Conservation (phyloP, 768 basidiomycete genomes). For the Lentinula sp. region DNA sequence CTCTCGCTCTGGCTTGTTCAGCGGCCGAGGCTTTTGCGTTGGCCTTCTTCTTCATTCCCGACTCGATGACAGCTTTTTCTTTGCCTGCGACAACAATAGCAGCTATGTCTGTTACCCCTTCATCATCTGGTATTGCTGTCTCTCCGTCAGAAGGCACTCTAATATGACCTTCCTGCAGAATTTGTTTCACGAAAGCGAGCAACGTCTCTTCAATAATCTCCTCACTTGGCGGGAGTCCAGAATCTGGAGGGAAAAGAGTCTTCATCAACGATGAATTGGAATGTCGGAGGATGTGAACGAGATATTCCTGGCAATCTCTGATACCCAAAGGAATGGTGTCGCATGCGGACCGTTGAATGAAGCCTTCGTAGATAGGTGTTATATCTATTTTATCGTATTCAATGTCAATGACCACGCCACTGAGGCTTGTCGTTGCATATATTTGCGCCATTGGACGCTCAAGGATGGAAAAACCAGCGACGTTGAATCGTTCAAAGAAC, state of each 20-base stretch:
- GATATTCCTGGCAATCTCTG: slow-evolving; percentile 66
- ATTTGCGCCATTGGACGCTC: slow-evolving; percentile 83
- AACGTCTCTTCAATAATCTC: slow-evolving; percentile 46
- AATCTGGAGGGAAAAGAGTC: slow-evolving; percentile 48
- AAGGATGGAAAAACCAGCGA: slow-evolving; percentile 73
- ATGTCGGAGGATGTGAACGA: slow-evolving; percentile 60
- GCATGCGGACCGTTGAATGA: slow-evolving; percentile 49
- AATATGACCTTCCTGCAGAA: slow-evolving; percentile 60
- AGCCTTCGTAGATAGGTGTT: slow-evolving; percentile 71
- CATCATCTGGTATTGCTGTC: slow-evolving; percentile 63
- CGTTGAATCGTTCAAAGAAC: slow-evolving; percentile 92
- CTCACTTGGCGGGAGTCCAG: slow-evolving; percentile 29
- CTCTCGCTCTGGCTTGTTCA: slow-evolving; percentile 73
- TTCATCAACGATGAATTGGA: slow-evolving; percentile 61
- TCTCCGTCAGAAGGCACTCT: slow-evolving; percentile 75
- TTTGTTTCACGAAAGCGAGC: slow-evolving; percentile 56
- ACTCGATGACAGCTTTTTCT: slow-evolving; percentile 84
- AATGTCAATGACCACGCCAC: slow-evolving; percentile 79
- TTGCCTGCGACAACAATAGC: slow-evolving; percentile 88
- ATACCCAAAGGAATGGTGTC: slow-evolving; percentile 61
- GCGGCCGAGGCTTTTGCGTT: slow-evolving; percentile 70
- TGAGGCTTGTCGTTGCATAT: slow-evolving; percentile 67
- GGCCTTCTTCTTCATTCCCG: slow-evolving; percentile 72
- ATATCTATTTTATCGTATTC: slow-evolving; percentile 73
- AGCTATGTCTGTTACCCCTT: slow-evolving; percentile 86